phyloP scores from a whole-genome alignment of 1,284 basidiomycete species.

The Pseudozyma thailandica region DNA sequence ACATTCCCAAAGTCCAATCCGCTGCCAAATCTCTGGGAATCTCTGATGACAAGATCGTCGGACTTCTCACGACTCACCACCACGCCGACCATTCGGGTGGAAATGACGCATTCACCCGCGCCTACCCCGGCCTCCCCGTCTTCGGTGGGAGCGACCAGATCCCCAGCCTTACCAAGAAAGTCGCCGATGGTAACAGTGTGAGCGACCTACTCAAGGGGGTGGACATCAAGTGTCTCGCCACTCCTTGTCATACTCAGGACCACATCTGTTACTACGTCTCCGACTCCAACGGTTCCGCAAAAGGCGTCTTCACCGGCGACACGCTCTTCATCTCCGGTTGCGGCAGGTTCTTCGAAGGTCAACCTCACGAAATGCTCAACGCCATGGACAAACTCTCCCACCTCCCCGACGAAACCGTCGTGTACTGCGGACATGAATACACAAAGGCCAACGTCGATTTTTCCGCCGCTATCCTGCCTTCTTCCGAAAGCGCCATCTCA shows the following conservation, averaged over 20 bases:
- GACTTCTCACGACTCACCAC: conserved; percentile 65
- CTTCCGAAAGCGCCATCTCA: conserved; percentile 72
- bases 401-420: conserved; percentile 82
- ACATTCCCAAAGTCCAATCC: conserved; percentile 78
- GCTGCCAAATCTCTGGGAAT: conserved; percentile 75
- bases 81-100: conserved; percentile 85
- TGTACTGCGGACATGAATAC: conserved; percentile 83
- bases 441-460: conserved; percentile 67
- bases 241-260: conserved; percentile 96
- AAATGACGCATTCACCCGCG: conserved; percentile 73
- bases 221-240: conserved; percentile 73
- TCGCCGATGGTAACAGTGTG: conserved; percentile 70
- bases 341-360: conserved; percentile 97
- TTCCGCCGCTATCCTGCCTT: conserved; percentile 74
- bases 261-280: conserved; percentile 90
- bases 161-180: conserved; percentile 77
- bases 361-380: conserved; percentile 85
- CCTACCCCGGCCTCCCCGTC: conserved; percentile 78
- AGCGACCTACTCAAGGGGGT: conserved; percentile 36
- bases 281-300: conserved; percentile 69
- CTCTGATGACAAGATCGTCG: conserved; percentile 68
- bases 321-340: conserved; percentile 93
- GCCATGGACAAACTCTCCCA: conserved; percentile 75
- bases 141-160: conserved; percentile 84
- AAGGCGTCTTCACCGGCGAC: conserved; percentile 89